Base-by-base conservation (phyloP, 2,329 filamentous ascomycete genomes). In the Claviceps citrina region DNA sequence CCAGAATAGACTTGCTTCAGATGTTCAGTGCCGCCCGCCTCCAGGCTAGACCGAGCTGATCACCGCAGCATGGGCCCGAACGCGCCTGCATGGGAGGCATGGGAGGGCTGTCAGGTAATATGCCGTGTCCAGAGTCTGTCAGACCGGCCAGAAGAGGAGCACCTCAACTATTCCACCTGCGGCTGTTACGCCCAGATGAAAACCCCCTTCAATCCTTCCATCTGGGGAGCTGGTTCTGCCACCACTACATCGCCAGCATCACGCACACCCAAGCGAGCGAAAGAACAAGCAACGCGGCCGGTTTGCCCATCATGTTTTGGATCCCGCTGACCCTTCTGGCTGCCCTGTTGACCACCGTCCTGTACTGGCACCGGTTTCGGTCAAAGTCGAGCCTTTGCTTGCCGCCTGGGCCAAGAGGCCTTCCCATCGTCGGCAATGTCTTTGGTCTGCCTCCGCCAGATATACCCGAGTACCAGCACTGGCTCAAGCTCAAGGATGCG, bases 401-500 rank as follows among this genome's bases (percentile, higher is more conserved):
- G 8, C 46, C 46, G 1, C 44, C 46, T 0, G 46, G 44, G 4
- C 46, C 46, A 3, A 42, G 26, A 16, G 32, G 38, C 5, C 15
- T 46, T 3, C 44, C 46, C 1, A 5, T 47, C 5, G 7, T 47
- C 3, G 44, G 46, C 10, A 44, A 42, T 20, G 3, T 47, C 30
- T 20, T 31, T 7, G 36, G 36, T 15, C 15, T 46, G 5, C 42
- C 44, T 6, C 40, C 40, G 4, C 7, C 13, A 6, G 42, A 28
- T 4, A 18, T 12, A 2, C 33, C 31, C 7, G 34, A 44, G 12
- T 40, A 27, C 19, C 7, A 36, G 18, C 42, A 46, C 25, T 44
- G 42, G 40, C 26, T 46, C 2, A 34, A 36, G 24, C 32, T 40
- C 24, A 44, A 44, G 20, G 36, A 40, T 1, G 7, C 27, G 0